Evolutionary conservation across 441 rosid species (phyloP), one percentile per base, ranked within the genome.

Genomic region (Euphorbia celastroides): DNA sequence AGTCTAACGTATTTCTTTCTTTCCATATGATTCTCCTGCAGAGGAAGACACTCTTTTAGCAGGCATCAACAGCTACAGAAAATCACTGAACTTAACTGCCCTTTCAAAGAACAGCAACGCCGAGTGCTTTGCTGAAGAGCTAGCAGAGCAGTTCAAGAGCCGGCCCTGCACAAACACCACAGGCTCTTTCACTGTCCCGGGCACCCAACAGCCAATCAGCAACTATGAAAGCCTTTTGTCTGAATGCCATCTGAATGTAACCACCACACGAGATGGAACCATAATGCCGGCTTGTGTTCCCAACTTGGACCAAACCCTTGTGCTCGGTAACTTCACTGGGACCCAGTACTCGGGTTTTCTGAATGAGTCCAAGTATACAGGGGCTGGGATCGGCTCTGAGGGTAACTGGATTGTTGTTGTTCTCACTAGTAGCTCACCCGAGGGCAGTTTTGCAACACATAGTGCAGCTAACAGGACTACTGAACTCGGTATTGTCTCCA

Each of bases 241-340:
- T 66, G 84, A 81, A 69, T 92, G 98, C 72, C 86, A 86, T 66
- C 77, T 94, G 78, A 94, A 92, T 72, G 80, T 87, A 36, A 73
- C 98, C 7, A 75, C 78, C 81, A 90, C 93, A 23, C 81, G 86
- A 83, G 99, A 86, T 62, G 97, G 97, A 44, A 31, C 28, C 11
- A 44, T 84, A 16, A 79, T 94, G 98, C 99, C 95, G 2, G 92
- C 89, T 17, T 94, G 98, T 72, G 93, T 94, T 74, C 97, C 97
- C 58, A 77, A 82, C 62, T 79, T 88, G 59, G 87, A 80, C 13
- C 75, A 89, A 0, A 61, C 20, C 64, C 82, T 86, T 34, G 97
- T 90, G 48, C 89, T 92, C 56, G 36, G 83, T 30, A 94, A 92
- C 90, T 92, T 75, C 86, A 94, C 97, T 1, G 42, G 71, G 70